Evolutionary conservation across 169 alveolate genomes (phyloP).

Genomic region (Cryptosporidium bovis): DNA sequence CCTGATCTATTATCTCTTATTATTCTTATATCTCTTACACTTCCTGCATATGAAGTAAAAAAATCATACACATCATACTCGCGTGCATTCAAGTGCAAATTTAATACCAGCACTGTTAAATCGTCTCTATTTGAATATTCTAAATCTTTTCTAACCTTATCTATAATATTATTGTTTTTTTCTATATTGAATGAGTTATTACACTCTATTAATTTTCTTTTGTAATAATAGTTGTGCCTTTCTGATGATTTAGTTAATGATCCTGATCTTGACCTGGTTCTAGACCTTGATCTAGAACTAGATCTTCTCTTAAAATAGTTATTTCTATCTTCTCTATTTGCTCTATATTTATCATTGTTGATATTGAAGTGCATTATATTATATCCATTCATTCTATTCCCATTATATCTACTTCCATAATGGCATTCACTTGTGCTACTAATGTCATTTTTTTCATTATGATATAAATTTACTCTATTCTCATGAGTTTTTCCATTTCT

Average conservation of each 20-base stretch:
- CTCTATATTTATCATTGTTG: slow-evolving; percentile 37
- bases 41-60: slow-evolving; percentile 95
- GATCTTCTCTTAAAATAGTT: not conserved
- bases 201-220: not conserved
- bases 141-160: slow-evolving; percentile 86
- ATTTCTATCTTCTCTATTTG: slow-evolving; percentile 48
- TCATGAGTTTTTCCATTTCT: too few relatives aligned
- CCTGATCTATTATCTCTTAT: slow-evolving; percentile 95
- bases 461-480: too few relatives aligned
- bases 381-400: not conserved
- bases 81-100: slow-evolving; percentile 92
- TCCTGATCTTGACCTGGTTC: too few relatives aligned
- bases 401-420: not conserved
- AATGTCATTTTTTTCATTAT: too few relatives aligned
- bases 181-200: slow-evolving; percentile 75
- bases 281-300: too few relatives aligned
- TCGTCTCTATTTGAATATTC: slow-evolving; percentile 98
- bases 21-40: slow-evolving; percentile 95
- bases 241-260: too few relatives aligned
- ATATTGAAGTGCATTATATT: not conserved
- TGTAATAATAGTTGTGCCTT: not conserved
- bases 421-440: not conserved
- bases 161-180: slow-evolving; percentile 83
- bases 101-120: slow-evolving; percentile 94
- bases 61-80: slow-evolving; percentile 95